Conservation (phyloP, 1,284 basidiomycete species). For the Microbotryum violaceum region DNA sequence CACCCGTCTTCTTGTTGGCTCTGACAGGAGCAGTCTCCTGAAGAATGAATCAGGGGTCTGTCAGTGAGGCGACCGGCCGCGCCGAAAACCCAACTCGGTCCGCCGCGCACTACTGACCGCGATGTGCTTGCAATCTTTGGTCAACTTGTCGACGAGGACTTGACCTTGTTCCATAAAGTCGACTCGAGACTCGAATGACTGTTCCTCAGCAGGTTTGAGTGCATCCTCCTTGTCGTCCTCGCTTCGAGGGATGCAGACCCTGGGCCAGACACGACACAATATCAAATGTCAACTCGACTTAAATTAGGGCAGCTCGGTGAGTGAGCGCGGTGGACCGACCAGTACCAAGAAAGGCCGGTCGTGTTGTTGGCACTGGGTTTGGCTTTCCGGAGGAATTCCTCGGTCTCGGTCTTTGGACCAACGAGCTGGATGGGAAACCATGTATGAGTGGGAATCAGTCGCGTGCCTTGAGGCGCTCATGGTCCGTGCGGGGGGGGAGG, state of each 20-base stretch:
- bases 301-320: too few relatives aligned
- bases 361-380: slow-evolving; percentile 1
- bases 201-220: neutral
- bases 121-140: slow-evolving; percentile 13
- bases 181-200: neutral
- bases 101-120: slow-evolving; percentile 1
- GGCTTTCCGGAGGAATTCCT: slow-evolving; percentile 6
- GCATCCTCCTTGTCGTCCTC: neutral
- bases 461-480: too few relatives aligned
- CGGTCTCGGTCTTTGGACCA: slow-evolving; percentile 3
- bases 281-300: too few relatives aligned
- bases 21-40: slow-evolving; percentile 22
- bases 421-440: slow-evolving; percentile 8
- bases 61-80: neutral
- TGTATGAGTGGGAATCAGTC: too few relatives aligned
- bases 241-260: neutral
- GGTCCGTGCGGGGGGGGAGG: too few relatives aligned
- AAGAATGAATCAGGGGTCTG: neutral
- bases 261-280: too few relatives aligned
- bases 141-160: slow-evolving; percentile 9
- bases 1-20: slow-evolving; percentile 23
- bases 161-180: slow-evolving; percentile 3
- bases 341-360: slow-evolving; percentile 4
- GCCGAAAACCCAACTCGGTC: too few relatives aligned
- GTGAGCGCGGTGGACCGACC: neutral